These are phyloP conservation scores for Sporothrix phasma DNA, from an alignment of 2,329 filamentous ascomycete species.

Conservation along the genomic window DNA sequence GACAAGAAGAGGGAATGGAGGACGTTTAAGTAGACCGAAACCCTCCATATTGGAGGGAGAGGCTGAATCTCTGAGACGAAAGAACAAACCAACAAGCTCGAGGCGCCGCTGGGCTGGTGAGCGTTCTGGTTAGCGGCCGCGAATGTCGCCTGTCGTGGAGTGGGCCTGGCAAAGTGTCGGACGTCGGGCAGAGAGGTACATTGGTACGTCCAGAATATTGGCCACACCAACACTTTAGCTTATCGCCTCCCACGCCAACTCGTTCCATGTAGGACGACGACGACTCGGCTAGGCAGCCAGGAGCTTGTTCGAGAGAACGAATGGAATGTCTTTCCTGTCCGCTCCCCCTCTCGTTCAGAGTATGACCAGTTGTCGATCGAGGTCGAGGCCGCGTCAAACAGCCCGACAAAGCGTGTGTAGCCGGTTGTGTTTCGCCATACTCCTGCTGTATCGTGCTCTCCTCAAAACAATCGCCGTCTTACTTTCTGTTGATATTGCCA, in stretches of 20 bases:
- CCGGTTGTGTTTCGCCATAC: not conserved
- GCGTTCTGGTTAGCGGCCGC: not conserved
- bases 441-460: not conserved
- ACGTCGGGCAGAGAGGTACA: not conserved
- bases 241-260: constrained; percentile 1
- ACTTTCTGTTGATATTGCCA: not conserved
- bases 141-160: not conserved
- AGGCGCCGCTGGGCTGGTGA: not conserved
- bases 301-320: not conserved
- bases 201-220: not conserved
- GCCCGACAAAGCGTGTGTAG: not conserved
- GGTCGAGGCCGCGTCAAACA: constrained; percentile 2
- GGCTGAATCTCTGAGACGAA: not conserved
- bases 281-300: constrained; percentile 6
- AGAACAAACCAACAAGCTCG: not conserved
- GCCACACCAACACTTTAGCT: not conserved
- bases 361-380: not conserved
- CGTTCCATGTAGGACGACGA: not conserved
- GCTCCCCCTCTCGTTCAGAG: not conserved
- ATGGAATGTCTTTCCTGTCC: not conserved
- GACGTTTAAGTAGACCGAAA: constrained; percentile 7
- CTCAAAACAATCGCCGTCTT: not conserved
- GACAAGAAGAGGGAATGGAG: not conserved
- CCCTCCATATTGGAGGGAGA: not conserved
- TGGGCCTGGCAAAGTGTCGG: not conserved